These are phyloP conservation scores for Lachnellula cervina DNA, from an alignment of 2,329 filamentous ascomycete genomes.

Conservation along the genomic window DNA sequence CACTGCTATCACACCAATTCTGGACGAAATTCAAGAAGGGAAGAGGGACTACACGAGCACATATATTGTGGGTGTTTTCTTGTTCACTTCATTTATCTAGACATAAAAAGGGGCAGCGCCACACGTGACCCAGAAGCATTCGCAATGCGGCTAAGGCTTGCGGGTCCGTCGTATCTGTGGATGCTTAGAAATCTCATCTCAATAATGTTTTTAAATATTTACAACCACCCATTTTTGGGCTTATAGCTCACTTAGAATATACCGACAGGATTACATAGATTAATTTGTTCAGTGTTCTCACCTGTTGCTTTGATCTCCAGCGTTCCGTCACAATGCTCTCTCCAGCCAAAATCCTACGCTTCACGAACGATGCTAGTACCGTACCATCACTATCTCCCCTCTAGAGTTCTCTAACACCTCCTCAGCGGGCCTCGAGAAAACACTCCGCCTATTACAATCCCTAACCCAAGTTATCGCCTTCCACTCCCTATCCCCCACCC, in stretches of 20 bases:
- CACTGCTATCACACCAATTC: background rate
- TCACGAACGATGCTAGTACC: conserved; percentile 25
- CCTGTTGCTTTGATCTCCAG: background rate
- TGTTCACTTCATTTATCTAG: no score
- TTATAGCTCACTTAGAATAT: background rate
- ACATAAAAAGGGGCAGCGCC: background rate
- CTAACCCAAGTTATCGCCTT: conserved; percentile 44
- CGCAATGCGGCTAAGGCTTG: background rate
- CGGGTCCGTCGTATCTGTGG: background rate
- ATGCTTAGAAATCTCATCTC: background rate
- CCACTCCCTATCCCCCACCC: conserved; percentile 39
- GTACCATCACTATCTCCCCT: background rate
- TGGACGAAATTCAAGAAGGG: background rate
- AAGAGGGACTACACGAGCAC: no score
- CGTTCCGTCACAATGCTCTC: background rate
- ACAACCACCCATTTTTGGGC: background rate
- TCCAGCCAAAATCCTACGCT: conserved; percentile 19
- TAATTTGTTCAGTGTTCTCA: background rate
- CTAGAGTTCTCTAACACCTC: background rate
- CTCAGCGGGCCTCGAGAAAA: conserved; percentile 56
- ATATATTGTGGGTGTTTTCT: no score
- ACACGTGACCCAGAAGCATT: background rate
- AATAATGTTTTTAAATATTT: no score
- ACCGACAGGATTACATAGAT: background rate
- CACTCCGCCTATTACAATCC: conserved; percentile 54